Conservation (phyloP, 2,329 filamentous ascomycete genomes). For the Ascochyta pisi region DNA sequence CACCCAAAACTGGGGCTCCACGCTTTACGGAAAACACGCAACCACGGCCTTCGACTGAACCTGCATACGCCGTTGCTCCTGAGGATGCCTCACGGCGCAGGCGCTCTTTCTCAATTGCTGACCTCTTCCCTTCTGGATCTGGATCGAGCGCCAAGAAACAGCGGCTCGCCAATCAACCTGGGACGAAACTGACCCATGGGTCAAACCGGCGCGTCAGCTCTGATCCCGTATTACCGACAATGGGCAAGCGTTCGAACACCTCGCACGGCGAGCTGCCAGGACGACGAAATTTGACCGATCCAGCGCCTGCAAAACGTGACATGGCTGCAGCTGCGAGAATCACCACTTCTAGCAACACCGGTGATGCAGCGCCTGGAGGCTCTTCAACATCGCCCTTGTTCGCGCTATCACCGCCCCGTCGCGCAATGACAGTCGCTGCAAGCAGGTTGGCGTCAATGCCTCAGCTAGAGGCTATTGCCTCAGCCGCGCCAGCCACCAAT, state of each 20-base stretch:
- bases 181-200: constrained; percentile 35
- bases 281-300: constrained; percentile 48
- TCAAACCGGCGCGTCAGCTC: constrained; percentile 44
- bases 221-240: constrained; percentile 44
- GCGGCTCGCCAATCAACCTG: constrained; percentile 29
- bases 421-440: constrained; percentile 28
- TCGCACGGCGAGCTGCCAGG: constrained; percentile 46
- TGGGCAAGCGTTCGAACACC: constrained; percentile 47
- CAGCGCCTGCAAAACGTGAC: constrained; percentile 37
- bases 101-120: constrained; percentile 60
- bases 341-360: constrained; percentile 20
- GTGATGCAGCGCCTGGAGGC: constrained; percentile 21
- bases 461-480: constrained; percentile 39
- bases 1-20: constrained; percentile 30
- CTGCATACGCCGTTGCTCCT: constrained; percentile 26
- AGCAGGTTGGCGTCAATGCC: constrained; percentile 39
- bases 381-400: constrained; percentile 33
- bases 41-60: constrained; percentile 17
- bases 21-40: constrained; percentile 14
- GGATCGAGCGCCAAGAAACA: constrained; percentile 50
- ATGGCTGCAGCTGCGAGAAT: constrained; percentile 38
- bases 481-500: constrained; percentile 41
- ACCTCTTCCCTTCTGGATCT: constrained; percentile 50
- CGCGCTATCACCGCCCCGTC: constrained; percentile 25
- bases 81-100: constrained; percentile 45